A percentile compares a stretch with the other conserved stretches of the same genome.
phyloP scores from a whole-genome alignment of 345 rosid genomes.

The Leavenworthia alabamica region DNA sequence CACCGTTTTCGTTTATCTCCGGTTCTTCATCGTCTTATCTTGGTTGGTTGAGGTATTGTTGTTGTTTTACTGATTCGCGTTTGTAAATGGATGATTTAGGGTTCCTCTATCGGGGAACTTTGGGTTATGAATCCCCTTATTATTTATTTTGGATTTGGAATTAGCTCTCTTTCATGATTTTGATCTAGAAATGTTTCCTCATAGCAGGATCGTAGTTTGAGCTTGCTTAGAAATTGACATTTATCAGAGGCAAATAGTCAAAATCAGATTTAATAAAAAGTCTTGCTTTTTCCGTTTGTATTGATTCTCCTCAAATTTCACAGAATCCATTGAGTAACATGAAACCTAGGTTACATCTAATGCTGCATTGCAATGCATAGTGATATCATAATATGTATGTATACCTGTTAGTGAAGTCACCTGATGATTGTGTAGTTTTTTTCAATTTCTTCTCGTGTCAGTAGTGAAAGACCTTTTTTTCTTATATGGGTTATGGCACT shows the following conservation, averaged over 20 bases:
- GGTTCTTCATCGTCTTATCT: no score
- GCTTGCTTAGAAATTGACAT: background rate
- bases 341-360: background rate
- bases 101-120: background rate
- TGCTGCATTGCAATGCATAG: background rate
- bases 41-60: background rate
- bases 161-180: background rate
- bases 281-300: background rate
- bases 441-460: background rate
- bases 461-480: no score
- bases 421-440: background rate
- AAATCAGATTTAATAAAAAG: background rate
- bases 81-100: background rate
- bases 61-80: background rate
- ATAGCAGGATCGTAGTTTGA: background rate
- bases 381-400: no score
- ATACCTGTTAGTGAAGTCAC: background rate
- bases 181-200: background rate
- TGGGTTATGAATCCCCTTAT: background rate
- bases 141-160: background rate
- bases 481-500: background rate
- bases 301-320: background rate
- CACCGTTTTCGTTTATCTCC: no score
- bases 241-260: slow-evolving; percentile 5
- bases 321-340: background rate